phyloP scores from a whole-genome alignment of 2,329 filamentous ascomycete species.

The Lachnellula willkommii region DNA sequence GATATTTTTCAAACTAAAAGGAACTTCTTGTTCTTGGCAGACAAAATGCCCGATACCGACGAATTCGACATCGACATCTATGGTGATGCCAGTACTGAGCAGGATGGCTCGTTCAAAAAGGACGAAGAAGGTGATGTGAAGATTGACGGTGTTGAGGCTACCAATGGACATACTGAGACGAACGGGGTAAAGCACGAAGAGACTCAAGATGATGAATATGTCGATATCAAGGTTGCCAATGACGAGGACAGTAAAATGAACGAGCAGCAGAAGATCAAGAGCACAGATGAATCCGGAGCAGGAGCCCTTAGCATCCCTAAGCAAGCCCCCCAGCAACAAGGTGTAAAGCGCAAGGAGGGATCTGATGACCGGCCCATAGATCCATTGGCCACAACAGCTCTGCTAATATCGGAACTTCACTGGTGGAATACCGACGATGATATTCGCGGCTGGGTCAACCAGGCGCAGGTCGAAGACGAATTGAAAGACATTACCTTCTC shows the following conservation, averaged over 20 bases:
- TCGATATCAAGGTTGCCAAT: slow-evolving; percentile 38
- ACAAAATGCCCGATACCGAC: slow-evolving; percentile 56
- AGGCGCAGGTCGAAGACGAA: slow-evolving; percentile 76
- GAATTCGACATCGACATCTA: slow-evolving; percentile 71
- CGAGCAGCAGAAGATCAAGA: slow-evolving; percentile 38
- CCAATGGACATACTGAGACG: slow-evolving; percentile 18
- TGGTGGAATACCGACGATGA: slow-evolving; percentile 99
- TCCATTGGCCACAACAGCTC: slow-evolving; percentile 57
- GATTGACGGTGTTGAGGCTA: slow-evolving; percentile 31
- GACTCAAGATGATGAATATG: slow-evolving; percentile 37
- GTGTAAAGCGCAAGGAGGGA: slow-evolving; percentile 55
- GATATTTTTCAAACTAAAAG: slow-evolving; percentile 8
- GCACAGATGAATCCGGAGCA: slow-evolving; percentile 35
- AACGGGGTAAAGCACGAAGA: slow-evolving; percentile 30
- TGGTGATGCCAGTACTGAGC: slow-evolving; percentile 51
- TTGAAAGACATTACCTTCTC: slow-evolving; percentile 93
- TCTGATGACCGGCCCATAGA: slow-evolving; percentile 56
- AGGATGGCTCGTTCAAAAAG: slow-evolving; percentile 34
- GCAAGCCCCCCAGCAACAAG: slow-evolving; percentile 43
- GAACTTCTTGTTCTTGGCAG: slow-evolving; percentile 8
- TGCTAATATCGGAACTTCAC: slow-evolving; percentile 83
- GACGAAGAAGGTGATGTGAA: slow-evolving; percentile 34
- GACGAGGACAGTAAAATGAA: slow-evolving; percentile 30
- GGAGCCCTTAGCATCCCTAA: slow-evolving; percentile 33
- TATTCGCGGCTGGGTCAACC: slow-evolving; percentile 76